A percentile compares a stretch with the other conserved stretches of the same genome.
phyloP scores from a whole-genome alignment of 2,329 filamentous ascomycete species.

The Talaromyces sp. region DNA sequence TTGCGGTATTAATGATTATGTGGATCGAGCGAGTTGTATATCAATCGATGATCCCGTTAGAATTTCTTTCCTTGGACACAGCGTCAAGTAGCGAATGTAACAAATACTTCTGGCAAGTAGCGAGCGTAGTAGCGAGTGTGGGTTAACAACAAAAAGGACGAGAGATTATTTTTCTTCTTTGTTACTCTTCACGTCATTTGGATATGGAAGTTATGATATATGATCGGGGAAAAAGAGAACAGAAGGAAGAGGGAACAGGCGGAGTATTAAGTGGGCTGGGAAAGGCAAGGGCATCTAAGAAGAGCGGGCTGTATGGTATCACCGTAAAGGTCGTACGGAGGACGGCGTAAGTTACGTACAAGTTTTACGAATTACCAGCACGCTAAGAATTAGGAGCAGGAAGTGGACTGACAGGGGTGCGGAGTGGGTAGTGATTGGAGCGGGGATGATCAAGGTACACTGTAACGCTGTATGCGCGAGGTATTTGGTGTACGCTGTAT shows the following conservation, averaged over 20 bases:
- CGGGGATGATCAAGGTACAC: background rate
- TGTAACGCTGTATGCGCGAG: background rate
- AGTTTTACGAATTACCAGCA: background rate
- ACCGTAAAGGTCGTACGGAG: background rate
- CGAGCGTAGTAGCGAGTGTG: constrained; percentile 21
- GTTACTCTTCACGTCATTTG: constrained; percentile 19
- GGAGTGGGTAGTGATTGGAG: background rate
- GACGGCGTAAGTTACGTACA: background rate
- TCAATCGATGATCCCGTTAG: constrained; percentile 12
- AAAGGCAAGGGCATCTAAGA: constrained; percentile 15
- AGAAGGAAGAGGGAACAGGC: constrained; percentile 17
- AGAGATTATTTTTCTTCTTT: constrained; percentile 12
- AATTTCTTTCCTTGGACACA: constrained; percentile 10
- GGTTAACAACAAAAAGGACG: constrained; percentile 16
- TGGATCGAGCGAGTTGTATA: constrained; percentile 9
- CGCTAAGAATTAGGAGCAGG: background rate
- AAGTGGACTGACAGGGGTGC: background rate
- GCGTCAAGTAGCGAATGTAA: constrained; percentile 18
- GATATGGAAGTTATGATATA: constrained; percentile 5
- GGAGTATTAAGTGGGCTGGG: background rate
- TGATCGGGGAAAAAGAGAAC: background rate
- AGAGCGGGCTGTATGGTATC: background rate
- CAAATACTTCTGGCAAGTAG: constrained; percentile 18
- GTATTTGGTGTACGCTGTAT: background rate
- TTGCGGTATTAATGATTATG: constrained; percentile 11